Evolutionary conservation across 2,329 filamentous ascomycete genomes (phyloP), one percentile per base, ranked within the genome.

Genomic region (Colletotrichum agaves): DNA sequence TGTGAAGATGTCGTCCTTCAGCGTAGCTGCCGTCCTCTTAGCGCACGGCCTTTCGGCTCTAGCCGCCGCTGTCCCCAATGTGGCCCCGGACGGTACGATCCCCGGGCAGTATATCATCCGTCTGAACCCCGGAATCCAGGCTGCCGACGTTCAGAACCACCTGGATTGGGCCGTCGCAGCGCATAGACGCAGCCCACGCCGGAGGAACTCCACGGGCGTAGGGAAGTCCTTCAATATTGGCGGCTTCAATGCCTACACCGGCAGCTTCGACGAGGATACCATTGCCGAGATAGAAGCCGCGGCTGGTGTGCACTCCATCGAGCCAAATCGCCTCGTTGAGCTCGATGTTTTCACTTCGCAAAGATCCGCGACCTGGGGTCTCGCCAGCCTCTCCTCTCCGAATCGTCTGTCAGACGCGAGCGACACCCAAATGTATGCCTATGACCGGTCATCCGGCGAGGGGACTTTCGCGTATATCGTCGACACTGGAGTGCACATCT

Each of bases 251-350:
- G 80, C 74, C 19, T 82, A 83, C 50, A 74, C 78, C 7, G 80
- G 79, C 17, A 76, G 79, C 31, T 83, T 85, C 67, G 82, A 84
- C 70, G 77, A 78, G 12, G 75, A 75, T 43, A 82, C 76, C 31
- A 75, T 81, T 37, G 74, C 74, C 47, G 75, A 78, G 69, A 81
- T 84, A 67, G 77, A 74, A 63, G 75, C 71, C 27, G 76, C 71
- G 71, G 73, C 73, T 10, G 74, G 78, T 71, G 76, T 80, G 15
- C 15, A 44, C 13, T 60, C 72, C 7, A 72, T 80, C 49, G 78
- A 79, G 64, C 73, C 76, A 5, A 76, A 79, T 35, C 74, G 59
- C 39, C 49, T 76, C 41, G 67, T 66, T 52, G 44, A 64, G 23
- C 70, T 75, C 27, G 74, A 76, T n/a, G 61, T 39, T 31, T 58